These are phyloP conservation scores for Geotrichum fermentans DNA, from an alignment of 1,139 yeast genomes.

Conservation along the genomic window DNA sequence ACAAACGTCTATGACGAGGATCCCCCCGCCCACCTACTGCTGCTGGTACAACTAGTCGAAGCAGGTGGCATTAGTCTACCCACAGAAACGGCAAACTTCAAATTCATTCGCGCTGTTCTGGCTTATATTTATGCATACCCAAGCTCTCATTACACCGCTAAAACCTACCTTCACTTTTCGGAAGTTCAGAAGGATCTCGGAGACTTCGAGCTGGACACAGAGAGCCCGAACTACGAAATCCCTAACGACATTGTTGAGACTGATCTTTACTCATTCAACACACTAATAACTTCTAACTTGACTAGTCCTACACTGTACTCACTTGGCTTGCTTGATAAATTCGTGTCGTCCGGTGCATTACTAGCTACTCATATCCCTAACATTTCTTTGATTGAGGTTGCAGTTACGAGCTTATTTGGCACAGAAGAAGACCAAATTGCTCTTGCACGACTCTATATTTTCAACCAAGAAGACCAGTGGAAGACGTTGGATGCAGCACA, in stretches of 20 bases:
- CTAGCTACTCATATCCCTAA: slow-evolving; percentile 8
- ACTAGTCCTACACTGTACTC: slow-evolving; percentile 12
- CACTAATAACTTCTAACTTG: slow-evolving; percentile 8
- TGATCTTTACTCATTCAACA: slow-evolving; percentile 11
- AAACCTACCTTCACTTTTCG: slow-evolving; percentile 14
- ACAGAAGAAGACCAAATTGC: slow-evolving; percentile 19
- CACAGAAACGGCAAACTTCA: slow-evolving; percentile 10
- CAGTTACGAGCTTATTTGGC: slow-evolving; percentile 18
- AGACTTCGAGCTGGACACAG: slow-evolving; percentile 17
- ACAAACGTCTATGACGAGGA: slow-evolving; percentile 13
- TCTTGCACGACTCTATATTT: slow-evolving; percentile 12
- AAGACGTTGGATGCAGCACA: slow-evolving; percentile 6
- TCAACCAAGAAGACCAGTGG: slow-evolving; percentile 8
- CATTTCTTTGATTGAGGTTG: slow-evolving; percentile 18
- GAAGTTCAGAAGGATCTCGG: slow-evolving; percentile 18
- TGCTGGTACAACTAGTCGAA: slow-evolving; percentile 10
- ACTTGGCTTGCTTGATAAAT: slow-evolving; percentile 12
- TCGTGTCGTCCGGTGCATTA: slow-evolving; percentile 16
- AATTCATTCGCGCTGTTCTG: slow-evolving; percentile 9
- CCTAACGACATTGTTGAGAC: slow-evolving; percentile 15
- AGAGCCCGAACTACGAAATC: slow-evolving; percentile 18
- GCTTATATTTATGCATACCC: slow-evolving; percentile 17
- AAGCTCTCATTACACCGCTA: slow-evolving; percentile 4
- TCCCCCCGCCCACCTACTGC: slow-evolving; percentile 13
- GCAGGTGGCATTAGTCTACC: slow-evolving; percentile 14